Evolutionary conservation across 805 yeast species (phyloP), one percentile per base, ranked within the genome.

Genomic region (Zygoascus flipseniorum): DNA sequence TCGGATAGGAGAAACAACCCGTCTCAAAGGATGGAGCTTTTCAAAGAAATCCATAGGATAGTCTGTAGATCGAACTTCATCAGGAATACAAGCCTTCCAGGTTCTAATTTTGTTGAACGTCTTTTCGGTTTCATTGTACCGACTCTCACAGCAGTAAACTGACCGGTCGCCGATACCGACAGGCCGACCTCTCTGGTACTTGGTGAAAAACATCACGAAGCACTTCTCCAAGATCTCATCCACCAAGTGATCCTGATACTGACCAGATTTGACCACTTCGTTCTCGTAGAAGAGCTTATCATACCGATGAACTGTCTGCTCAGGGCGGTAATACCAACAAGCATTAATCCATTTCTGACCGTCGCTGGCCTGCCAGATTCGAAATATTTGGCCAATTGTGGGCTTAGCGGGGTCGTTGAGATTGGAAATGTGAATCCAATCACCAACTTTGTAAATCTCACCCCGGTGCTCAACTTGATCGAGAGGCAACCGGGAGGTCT

Each of bases 71-170:
- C 98, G 81, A 48, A 92, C 86, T 69, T 92, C 98, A 69, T 93
- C 98, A 0, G 99, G 99, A 60, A 93, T 76, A 74, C 98, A 93
- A 6, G 97, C 97, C 69, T 89, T 92, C 99, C 99, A 93, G 2
- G 99, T 92, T 65, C 98, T 80, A 63, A 93, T 93, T 66, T 92
- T 86, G 70, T 92, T 93, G 76, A 93, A 93, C 31, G 83, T 83
- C 68, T 88, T 87, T 62, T 88, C 96, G 52, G 80, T 77, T 66
- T 92, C 97, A 66, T 92, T 92, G 71, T 90, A 93, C 64, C 99
- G 82, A 68, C 81, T 87, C 69, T 93, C 99, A 72, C 98, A 93
- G 60, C 93, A 84, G 69, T 89, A 93, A 65, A 95, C 78, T 5
- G 93, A 92, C 20, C 68, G 63, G 50, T 62, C 60, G 51, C 88